Conservation (phyloP, 2,329 filamentous ascomycete genomes). For the Ambrosiella cleistominuta region DNA sequence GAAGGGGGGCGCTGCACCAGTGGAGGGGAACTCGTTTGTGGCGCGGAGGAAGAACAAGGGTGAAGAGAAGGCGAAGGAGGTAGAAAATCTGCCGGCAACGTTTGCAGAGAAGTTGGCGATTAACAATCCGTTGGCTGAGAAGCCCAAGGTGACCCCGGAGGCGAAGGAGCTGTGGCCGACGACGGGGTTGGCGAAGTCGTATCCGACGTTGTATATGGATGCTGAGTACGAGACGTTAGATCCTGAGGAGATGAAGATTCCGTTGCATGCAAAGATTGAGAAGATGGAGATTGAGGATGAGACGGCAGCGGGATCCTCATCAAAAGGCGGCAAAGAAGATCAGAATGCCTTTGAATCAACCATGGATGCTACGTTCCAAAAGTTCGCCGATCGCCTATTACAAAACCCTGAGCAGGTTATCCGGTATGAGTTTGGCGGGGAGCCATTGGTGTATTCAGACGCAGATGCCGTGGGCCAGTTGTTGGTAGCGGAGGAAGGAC, state of each 20-base stretch:
- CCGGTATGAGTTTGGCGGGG: constrained; percentile 59
- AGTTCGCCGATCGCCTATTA: constrained; percentile 58
- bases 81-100: constrained; percentile 33
- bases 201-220: constrained; percentile 65
- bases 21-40: constrained; percentile 40
- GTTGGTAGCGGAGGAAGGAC: constrained; percentile 23
- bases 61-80: constrained; percentile 13
- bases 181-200: constrained; percentile 45
- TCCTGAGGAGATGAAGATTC: constrained; percentile 30
- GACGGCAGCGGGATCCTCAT: constrained; percentile 17
- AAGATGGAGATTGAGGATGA: constrained; percentile 21
- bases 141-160: constrained; percentile 26
- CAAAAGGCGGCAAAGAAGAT: constrained; percentile 31
- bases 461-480: constrained; percentile 54
- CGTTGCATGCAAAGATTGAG: constrained; percentile 33
- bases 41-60: constrained; percentile 18
- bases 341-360: constrained; percentile 54
- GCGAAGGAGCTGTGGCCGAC: constrained; percentile 65
- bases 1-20: constrained; percentile 18
- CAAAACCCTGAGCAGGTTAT: constrained; percentile 74
- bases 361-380: constrained; percentile 61
- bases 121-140: constrained; percentile 31
- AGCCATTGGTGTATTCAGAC: constrained; percentile 64
- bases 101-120: constrained; percentile 64
- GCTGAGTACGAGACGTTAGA: constrained; percentile 85